Conservation (phyloP, 1,284 basidiomycete species). For the Fomitopsis pinicola region DNA sequence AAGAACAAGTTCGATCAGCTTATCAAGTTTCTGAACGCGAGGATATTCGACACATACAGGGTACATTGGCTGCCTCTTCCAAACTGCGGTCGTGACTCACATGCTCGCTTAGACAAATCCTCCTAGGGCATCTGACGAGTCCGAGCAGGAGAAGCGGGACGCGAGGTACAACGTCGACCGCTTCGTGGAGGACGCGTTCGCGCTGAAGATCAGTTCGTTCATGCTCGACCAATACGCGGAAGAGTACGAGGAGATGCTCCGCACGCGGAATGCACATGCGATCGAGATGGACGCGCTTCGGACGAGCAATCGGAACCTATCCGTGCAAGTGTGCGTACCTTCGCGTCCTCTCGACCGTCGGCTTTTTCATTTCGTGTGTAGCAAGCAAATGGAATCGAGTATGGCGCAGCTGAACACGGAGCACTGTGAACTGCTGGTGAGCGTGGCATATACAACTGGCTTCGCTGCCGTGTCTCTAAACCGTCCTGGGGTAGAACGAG, state of each 20-base stretch:
- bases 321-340: conserved; percentile 68
- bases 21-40: conserved; percentile 74
- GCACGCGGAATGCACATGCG: conserved; percentile 72
- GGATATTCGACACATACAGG: conserved; percentile 81
- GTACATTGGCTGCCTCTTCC: conserved; percentile 28
- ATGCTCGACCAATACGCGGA: conserved; percentile 87
- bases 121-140: conserved; percentile 6
- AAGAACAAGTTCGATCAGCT: conserved; percentile 87
- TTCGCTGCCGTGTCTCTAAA: background rate
- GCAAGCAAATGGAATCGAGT: conserved; percentile 74
- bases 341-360: background rate
- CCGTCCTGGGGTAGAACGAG: conserved; percentile 62
- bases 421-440: conserved; percentile 71
- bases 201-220: conserved; percentile 83
- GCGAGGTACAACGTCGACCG: conserved; percentile 64
- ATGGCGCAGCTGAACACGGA: conserved; percentile 78
- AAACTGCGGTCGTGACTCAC: background rate
- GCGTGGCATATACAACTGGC: conserved; percentile 21
- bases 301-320: conserved; percentile 74
- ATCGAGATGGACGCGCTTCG: conserved; percentile 78
- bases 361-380: conserved; percentile 25
- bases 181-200: conserved; percentile 83
- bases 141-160: conserved; percentile 25
- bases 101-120: conserved; percentile 24
- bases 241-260: conserved; percentile 77